phyloP scores from a whole-genome alignment of 202 grass and related monocot genomes.

The Zoysia matrella region DNA sequence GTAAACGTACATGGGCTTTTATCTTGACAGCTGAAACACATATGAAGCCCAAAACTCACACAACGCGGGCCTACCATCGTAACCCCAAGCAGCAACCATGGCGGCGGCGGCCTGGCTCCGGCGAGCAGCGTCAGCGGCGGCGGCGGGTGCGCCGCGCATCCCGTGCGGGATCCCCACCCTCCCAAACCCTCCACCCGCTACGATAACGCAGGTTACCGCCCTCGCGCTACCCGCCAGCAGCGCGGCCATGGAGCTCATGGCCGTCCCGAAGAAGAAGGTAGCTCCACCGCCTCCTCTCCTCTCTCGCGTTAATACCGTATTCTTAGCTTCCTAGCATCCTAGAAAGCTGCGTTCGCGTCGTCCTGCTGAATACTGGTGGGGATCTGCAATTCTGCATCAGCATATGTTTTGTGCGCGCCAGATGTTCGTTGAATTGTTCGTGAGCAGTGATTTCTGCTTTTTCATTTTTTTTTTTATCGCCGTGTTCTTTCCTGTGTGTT shows the following conservation, averaged over 20 bases:
- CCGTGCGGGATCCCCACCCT: neutral
- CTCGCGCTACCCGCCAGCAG: neutral
- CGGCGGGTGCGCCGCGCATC: neutral
- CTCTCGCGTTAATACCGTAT: no score
- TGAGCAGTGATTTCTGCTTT: neutral
- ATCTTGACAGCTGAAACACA: no score
- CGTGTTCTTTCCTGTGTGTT: neutral
- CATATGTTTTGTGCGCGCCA: neutral
- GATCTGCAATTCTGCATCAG: neutral
- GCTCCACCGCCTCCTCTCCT: neutral
- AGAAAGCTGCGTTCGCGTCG: neutral
- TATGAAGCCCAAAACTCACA: neutral
- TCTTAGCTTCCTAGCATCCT: neutral
- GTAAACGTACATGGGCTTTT: no score
- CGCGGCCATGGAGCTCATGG: constrained; percentile 1
- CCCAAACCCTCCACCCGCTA: neutral
- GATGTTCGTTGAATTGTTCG: neutral
- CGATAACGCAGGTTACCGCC: neutral
- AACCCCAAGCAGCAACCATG: neutral
- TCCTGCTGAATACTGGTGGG: neutral
- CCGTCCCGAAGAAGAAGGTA: constrained; percentile 1
- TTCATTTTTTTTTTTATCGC: neutral
- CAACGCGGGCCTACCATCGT: neutral
- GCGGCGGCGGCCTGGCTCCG: neutral
- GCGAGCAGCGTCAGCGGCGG: neutral